Evolutionary conservation across 495 filamentous ascomycete species (phyloP).

Genomic region (Xylaria longipes): DNA sequence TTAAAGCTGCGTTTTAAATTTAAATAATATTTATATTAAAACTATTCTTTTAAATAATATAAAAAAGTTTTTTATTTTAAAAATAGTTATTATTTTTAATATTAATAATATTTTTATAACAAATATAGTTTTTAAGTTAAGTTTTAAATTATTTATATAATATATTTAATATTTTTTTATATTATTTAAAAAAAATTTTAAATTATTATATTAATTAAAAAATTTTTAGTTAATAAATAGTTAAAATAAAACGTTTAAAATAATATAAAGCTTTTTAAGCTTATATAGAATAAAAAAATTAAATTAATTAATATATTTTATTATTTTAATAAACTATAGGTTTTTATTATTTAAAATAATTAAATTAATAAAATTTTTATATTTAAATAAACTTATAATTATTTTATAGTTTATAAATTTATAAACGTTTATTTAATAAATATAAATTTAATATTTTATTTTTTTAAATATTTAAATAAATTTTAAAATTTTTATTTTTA

Average conservation of each 20-base stretch:
- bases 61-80: neutral
- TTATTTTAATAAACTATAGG: neutral
- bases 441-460: no score
- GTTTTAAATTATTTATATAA: no score
- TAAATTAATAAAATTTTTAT: no score
- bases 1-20: conserved; percentile 2
- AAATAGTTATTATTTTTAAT: neutral
- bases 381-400: no score
- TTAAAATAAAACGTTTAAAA: conserved; percentile 15
- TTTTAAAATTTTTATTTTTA: no score
- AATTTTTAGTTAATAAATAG: neutral
- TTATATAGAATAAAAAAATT: conserved; percentile 16
- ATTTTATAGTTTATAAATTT: no score
- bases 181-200: conserved; percentile 4
- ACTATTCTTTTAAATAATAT: neutral
- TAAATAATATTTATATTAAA: conserved; percentile 10
- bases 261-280: conserved; percentile 10
- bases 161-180: conserved; percentile 8
- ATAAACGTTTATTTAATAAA: no score
- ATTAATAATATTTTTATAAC: neutral
- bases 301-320: conserved; percentile 18
- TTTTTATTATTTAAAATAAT: conserved; percentile 10
- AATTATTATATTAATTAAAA: neutral
- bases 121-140: neutral
- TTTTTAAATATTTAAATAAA: no score